phyloP scores from a whole-genome alignment of 2,329 filamentous ascomycete genomes.

The Basipetospora chlamydospora region DNA sequence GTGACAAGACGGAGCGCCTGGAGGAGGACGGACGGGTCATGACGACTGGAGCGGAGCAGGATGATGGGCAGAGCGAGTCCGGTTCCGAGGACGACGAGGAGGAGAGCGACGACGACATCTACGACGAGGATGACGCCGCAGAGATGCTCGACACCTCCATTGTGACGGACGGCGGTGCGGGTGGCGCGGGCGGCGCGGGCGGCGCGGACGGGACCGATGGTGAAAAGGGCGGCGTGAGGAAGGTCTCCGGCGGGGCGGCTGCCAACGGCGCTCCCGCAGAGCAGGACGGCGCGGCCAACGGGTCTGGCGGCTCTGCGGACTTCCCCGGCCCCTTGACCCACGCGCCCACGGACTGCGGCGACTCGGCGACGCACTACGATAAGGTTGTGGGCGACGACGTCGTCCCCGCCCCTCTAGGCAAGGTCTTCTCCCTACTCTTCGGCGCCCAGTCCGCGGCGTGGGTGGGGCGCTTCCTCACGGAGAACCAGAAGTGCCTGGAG shows the following conservation, averaged over 20 bases:
- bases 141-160: constrained; percentile 29
- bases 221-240: constrained; percentile 53
- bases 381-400: constrained; percentile 73
- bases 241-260: constrained; percentile 45
- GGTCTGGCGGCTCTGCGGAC: constrained; percentile 36
- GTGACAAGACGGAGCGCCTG: constrained; percentile 82
- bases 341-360: constrained; percentile 71
- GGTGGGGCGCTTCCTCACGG: constrained; percentile 73
- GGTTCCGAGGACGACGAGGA: constrained; percentile 48
- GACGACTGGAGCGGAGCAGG: constrained; percentile 21
- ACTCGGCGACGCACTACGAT: constrained; percentile 67
- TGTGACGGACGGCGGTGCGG: constrained; percentile 23
- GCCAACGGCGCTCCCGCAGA: constrained; percentile 9
- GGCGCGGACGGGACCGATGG: constrained; percentile 32
- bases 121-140: constrained; percentile 65
- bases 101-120: constrained; percentile 52
- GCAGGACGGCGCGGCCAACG: constrained; percentile 23
- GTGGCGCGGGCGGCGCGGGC: no score
- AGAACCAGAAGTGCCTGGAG: constrained; percentile 82
- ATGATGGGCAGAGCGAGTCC: constrained; percentile 36
- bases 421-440: constrained; percentile 80
- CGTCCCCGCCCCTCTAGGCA: constrained; percentile 76
- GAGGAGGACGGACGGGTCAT: constrained; percentile 39
- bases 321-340: constrained; percentile 80
- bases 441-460: constrained; percentile 66